Base-by-base conservation (phyloP, 2,329 filamentous ascomycete species). In the Monosporascus sp. region DNA sequence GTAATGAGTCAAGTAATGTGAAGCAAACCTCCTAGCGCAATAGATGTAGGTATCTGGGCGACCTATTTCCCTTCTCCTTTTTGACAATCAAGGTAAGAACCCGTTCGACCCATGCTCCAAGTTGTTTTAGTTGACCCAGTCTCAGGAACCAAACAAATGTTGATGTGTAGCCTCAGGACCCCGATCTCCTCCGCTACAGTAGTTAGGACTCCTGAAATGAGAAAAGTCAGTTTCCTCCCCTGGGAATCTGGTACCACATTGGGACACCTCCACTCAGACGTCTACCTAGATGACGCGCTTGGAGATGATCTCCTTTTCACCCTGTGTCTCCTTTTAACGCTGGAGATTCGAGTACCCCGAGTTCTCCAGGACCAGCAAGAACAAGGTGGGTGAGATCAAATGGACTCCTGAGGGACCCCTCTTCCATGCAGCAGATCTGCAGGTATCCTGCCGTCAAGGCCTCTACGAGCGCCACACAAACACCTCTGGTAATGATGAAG, bases 401-500 rank as follows among this genome's bases (percentile, higher is more conserved):
- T 46, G 51, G 46, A 55, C 52, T 57, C 41, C 51, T 62, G 62
- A 63, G 62, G 65, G 63, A 59, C 63, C 66, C 65, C 65, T 68
- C 66, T 69, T 68, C 68, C 66, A 72, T 72, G 73, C 72, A 72
- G 70, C 65, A 70, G 61, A 63, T 63, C 73, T 79, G 76, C 76
- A 77, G 65, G 66, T 69, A 78, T 65, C 76, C 76, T 76, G 65
- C 69, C 67, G 66, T 70, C 68, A 73, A 70, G 71, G 62, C 64
- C 68, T 71, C 70, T 72, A 72, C 66, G 68, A 76, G 70, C 70
- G 73, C 74, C 74, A 75, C 43, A 46, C 74, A 74, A 72, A 73
- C 71, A 73, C 64, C 63, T 58, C 60, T 69, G 70, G 67, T 71
- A 70, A 70, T 70, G 71, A 66, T 65, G 64, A 68, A 70, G 61